Percentiles rank a stretch among this genome's conserved stretches.
Conservation (phyloP, 2,329 filamentous ascomycete species). For the Chrysosporium keratinophilum region DNA sequence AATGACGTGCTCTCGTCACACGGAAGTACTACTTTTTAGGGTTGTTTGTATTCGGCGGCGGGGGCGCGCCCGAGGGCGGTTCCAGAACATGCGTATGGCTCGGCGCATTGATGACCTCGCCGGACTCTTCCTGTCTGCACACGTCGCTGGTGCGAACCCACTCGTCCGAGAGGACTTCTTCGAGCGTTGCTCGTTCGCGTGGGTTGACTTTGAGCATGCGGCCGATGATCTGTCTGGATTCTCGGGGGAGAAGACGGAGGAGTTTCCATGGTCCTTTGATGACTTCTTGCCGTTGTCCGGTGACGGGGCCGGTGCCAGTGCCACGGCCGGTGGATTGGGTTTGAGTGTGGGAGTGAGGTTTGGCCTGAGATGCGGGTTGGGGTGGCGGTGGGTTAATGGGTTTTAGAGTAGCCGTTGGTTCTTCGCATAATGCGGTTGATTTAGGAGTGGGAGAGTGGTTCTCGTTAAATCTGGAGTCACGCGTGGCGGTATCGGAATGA, state of each 20-base stretch:
- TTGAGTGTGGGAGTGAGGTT: conserved; percentile 5
- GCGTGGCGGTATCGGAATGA: conserved; percentile 5
- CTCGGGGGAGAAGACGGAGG: conserved; percentile 72
- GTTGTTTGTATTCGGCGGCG: conserved; percentile 7
- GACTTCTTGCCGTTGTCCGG: conserved; percentile 50
- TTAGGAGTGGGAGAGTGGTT: conserved; percentile 3
- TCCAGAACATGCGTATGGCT: conserved; percentile 81
- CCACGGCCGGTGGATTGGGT: not conserved
- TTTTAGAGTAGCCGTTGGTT: conserved; percentile 15
- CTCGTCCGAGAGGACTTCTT: conserved; percentile 74
- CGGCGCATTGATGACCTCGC: conserved; percentile 58
- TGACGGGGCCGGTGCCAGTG: conserved; percentile 18
- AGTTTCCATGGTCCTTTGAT: conserved; percentile 91
- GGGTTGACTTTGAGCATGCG: conserved; percentile 88
- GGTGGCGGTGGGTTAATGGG: conserved; percentile 12
- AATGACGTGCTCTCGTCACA: not conserved
- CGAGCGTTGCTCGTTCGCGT: conserved; percentile 68
- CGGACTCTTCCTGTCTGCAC: conserved; percentile 67
- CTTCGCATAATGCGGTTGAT: conserved; percentile 13
- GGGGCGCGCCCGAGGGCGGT: conserved; percentile 37
- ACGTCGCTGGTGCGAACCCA: conserved; percentile 83
- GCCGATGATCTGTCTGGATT: conserved; percentile 80
- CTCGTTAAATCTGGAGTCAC: conserved; percentile 12
- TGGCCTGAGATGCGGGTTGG: not conserved
- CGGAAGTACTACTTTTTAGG: not conserved